A percentile compares a stretch with the other conserved stretches of the same genome.
Evolutionary conservation across 805 yeast species (phyloP).

Genomic region (Cyberlindnera bimundalis): DNA sequence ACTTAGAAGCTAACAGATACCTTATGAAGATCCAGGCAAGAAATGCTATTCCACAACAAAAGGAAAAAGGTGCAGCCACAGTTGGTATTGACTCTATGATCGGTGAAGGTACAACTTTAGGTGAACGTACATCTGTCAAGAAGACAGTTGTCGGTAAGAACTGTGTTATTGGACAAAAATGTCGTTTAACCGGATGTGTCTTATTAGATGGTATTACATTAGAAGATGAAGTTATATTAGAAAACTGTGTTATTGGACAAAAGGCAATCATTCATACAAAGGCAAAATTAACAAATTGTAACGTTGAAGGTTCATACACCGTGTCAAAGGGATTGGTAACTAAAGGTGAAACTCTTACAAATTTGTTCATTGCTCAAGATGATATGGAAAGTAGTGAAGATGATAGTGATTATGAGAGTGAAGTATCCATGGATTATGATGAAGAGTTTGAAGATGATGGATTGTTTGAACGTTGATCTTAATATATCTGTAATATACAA

Average conservation of each 20-base stretch:
- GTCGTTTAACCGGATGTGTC: conserved; percentile 85
- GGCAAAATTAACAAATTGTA: conserved; percentile 70
- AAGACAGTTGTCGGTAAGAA: conserved; percentile 74
- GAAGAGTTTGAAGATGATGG: conserved; percentile 51
- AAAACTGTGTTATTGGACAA: conserved; percentile 84
- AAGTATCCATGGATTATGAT: conserved; percentile 26
- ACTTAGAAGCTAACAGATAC: conserved; percentile 84
- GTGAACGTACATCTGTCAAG: conserved; percentile 84
- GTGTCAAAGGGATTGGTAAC: conserved; percentile 52
- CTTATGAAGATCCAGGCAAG: conserved; percentile 65
- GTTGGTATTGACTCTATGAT: conserved; percentile 86
- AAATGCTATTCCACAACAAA: conserved; percentile 21
- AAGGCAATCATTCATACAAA: conserved; percentile 61
- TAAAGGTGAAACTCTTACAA: conserved; percentile 58
- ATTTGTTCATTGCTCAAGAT: conserved; percentile 29
- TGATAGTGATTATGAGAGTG: conserved; percentile 28
- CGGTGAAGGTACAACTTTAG: conserved; percentile 63
- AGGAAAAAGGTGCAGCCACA: conserved; percentile 58
- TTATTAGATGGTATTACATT: conserved; percentile 65
- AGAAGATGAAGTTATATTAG: conserved; percentile 72
- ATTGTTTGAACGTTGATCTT: conserved; percentile 46
- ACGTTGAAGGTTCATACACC: conserved; percentile 74
- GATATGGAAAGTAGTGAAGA: conserved; percentile 28
- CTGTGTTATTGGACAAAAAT: conserved; percentile 78
- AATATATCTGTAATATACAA: background rate